Conservation (phyloP, 208 protist species). For the Acanthamoeba sp. region DNA sequence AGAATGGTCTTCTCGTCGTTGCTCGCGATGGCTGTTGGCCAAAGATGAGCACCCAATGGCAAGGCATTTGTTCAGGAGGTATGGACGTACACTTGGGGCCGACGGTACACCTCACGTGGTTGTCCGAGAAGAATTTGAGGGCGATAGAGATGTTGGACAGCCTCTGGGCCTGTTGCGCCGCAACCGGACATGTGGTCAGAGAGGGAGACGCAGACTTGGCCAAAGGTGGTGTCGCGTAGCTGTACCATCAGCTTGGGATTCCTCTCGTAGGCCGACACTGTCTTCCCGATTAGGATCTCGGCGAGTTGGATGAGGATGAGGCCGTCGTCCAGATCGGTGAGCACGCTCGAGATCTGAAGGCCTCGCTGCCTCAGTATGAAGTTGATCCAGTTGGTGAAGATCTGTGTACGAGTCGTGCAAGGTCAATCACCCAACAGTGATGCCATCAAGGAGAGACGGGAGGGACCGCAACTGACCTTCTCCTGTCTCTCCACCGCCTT, state of each 20-base stretch:
- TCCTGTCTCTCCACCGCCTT: slow-evolving; percentile 71
- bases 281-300: slow-evolving; percentile 58
- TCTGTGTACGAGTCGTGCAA: background rate
- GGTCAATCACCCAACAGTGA: too few species aligned
- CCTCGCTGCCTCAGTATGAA: slow-evolving; percentile 55
- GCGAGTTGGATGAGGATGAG: slow-evolving; percentile 71
- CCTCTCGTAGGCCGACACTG: background rate
- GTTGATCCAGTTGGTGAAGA: slow-evolving; percentile 77
- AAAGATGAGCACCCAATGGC: background rate
- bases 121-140: slow-evolving; percentile 62
- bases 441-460: too few species aligned
- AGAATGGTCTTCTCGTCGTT: slow-evolving; percentile 65
- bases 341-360: slow-evolving; percentile 53
- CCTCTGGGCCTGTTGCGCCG: slow-evolving; percentile 16
- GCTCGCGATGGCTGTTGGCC: slow-evolving; percentile 43
- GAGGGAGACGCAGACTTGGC: background rate
- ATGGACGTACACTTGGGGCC: slow-evolving; percentile 22
- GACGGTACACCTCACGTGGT: slow-evolving; percentile 19
- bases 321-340: slow-evolving; percentile 53
- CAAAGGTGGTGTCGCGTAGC: background rate
- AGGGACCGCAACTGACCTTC: slow-evolving; percentile 42
- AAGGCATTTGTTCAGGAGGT: too few species aligned
- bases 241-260: slow-evolving; percentile 58
- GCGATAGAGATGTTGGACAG: slow-evolving; percentile 69
- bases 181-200: background rate